These are phyloP conservation scores for Anthostomella pinea DNA, from an alignment of 2,329 filamentous ascomycete genomes.

Conservation along the genomic window DNA sequence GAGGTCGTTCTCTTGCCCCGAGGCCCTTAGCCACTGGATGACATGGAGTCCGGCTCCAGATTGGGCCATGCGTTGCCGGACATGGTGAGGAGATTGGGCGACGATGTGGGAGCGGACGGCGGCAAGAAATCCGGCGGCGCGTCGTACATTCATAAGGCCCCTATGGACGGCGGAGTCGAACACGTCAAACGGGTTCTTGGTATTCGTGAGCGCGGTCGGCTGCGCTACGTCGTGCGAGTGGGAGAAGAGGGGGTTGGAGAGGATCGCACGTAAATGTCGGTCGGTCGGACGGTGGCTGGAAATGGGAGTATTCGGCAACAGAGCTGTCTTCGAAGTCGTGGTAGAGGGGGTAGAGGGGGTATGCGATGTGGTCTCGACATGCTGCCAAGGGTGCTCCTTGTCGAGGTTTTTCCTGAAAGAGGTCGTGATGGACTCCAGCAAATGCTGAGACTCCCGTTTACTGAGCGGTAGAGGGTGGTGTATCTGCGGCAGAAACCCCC, in stretches of 20 bases:
- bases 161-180: conserved; percentile 55
- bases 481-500: conserved; percentile 40
- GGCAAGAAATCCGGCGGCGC: conserved; percentile 53
- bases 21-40: conserved; percentile 52
- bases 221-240: conserved; percentile 21
- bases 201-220: conserved; percentile 12
- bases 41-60: conserved; percentile 48
- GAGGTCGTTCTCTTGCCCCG: conserved; percentile 45
- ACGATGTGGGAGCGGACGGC: conserved; percentile 43
- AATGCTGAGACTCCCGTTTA: conserved; percentile 49
- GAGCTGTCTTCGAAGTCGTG: conserved; percentile 7
- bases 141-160: conserved; percentile 53
- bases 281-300: conserved; percentile 38
- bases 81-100: conserved; percentile 31
- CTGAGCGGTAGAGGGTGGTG: conserved; percentile 53
- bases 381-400: conserved; percentile 50
- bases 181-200: conserved; percentile 49
- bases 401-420: conserved; percentile 60
- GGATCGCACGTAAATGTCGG: conserved; percentile 53
- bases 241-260: conserved; percentile 55
- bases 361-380: conserved; percentile 22
- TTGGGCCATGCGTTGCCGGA: conserved; percentile 34
- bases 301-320: conserved; percentile 8
- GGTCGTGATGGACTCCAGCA: conserved; percentile 54
- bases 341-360: conserved; percentile 10